Evolutionary conservation across 1,284 basidiomycete genomes (phyloP).

Genomic region (Laetiporus sulphureus): DNA sequence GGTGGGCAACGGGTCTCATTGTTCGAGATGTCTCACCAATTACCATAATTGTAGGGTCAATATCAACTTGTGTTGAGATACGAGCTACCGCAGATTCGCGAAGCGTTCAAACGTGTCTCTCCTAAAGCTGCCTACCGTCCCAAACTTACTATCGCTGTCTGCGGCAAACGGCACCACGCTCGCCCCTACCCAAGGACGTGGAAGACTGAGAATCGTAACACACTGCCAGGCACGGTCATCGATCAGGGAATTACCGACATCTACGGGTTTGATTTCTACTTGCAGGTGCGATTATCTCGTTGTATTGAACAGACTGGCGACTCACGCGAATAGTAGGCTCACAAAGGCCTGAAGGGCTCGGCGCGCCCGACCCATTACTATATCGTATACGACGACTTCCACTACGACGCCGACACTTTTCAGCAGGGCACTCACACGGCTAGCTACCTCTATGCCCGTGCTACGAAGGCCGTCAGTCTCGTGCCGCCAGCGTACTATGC

Average conservation of each 20-base stretch:
- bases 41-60: too few species aligned
- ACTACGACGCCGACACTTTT: slow-evolving; percentile 54
- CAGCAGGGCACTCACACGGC: slow-evolving; percentile 59
- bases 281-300: slow-evolving; percentile 36
- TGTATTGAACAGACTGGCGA: not conserved
- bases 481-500: slow-evolving; percentile 73
- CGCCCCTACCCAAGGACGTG: slow-evolving; percentile 51
- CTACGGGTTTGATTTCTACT: slow-evolving; percentile 71
- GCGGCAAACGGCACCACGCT: slow-evolving; percentile 75
- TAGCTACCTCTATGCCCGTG: slow-evolving; percentile 66
- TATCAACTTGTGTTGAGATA: too few species aligned
- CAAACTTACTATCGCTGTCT: slow-evolving; percentile 62
- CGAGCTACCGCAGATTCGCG: slow-evolving; percentile 55
- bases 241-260: slow-evolving; percentile 67
- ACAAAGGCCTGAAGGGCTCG: slow-evolving; percentile 59
- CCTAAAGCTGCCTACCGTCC: slow-evolving; percentile 46
- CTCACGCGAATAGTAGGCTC: slow-evolving; percentile 30
- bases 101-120: too few species aligned
- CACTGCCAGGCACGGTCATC: slow-evolving; percentile 68
- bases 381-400: slow-evolving; percentile 67
- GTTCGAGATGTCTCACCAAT: too few species aligned
- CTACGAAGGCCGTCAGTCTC: slow-evolving; percentile 71
- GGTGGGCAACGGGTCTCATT: slow-evolving; percentile 23
- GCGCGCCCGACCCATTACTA: slow-evolving; percentile 68
- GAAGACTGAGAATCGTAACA: slow-evolving; percentile 49